Evolutionary conservation across 768 basidiomycete species (phyloP).

Genomic region (Boletus sp.): DNA sequence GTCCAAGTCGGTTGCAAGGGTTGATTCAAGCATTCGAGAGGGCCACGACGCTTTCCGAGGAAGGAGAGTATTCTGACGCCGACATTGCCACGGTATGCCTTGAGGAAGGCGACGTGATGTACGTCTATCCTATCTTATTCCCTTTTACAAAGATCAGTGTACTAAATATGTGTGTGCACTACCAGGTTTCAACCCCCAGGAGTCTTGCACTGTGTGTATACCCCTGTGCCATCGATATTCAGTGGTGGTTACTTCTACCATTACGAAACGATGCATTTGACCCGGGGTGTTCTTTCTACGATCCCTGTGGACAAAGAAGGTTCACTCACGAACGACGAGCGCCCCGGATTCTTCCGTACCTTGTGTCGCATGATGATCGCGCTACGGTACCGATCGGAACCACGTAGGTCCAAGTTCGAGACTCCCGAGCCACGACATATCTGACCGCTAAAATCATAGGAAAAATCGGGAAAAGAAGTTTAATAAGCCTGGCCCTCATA

Average conservation of each 20-base stretch:
- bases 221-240: too few species aligned
- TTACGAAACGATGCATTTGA: slow-evolving; percentile 2
- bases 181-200: neutral
- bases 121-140: neutral
- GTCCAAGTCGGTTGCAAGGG: neutral
- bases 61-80: neutral
- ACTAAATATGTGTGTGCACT: too few species aligned
- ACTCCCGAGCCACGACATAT: too few species aligned
- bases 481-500: neutral
- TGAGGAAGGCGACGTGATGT: neutral
- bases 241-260: too few species aligned
- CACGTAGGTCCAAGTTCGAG: too few species aligned
- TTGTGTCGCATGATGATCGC: slow-evolving; percentile 1
- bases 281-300: neutral
- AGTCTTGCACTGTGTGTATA: neutral
- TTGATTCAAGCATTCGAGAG: too few species aligned
- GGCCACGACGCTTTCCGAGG: neutral
- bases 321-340: neutral
- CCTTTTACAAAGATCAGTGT: too few species aligned
- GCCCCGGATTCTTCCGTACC: neutral
- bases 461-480: neutral
- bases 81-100: slow-evolving; percentile 1
- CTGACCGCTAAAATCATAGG: too few species aligned
- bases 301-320: neutral
- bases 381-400: neutral